Base-by-base conservation (phyloP, 2,329 filamentous ascomycete species). In the Akanthomyces lecanii region DNA sequence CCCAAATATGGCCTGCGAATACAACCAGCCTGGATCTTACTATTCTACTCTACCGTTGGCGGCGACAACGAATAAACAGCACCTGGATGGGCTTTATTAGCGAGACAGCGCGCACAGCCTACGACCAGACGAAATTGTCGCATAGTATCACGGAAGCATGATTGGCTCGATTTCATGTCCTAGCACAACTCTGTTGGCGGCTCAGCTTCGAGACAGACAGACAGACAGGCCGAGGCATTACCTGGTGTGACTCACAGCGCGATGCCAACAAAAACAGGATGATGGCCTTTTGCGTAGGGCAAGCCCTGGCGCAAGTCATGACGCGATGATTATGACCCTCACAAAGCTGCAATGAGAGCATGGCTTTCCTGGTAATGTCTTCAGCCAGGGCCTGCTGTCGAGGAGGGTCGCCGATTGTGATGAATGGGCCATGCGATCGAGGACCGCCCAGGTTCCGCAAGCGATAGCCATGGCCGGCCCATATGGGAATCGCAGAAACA, bases 371-470 rank as follows among this genome's bases (percentile, higher is more conserved):
- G 14, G 38, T 16, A 38, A 38, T 36, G 33, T 36, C 33, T 36
- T 36, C 10, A 36, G 33, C 7, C 7, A 36, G 33, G 33, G 33
- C 33, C 8, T 36, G 33, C 33, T 30, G 6, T 30, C 28, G 6
- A 30, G 28, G 30, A 51, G 25, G 48, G 28, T 33, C 48, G 28
- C 14, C 52, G n/a, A 42, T 42, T 38, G 8, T 16, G 18, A 8
- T 4, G 18, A 28, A 30, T 30, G 28, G 33, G 33, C 7, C 14
- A 10, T 44, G 55, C 44, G 55, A 58, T 48, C 55, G 55, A 47
- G 40, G 7, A 25, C 40, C n/a, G 40, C 38, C 54, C 25, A 33
- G 56, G 42, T 59, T 51, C 45, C 56, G 57, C 57, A 60, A 60
- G 47, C 47, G 57, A 59, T 30, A 10, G 33, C 30, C 21, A 36